Evolutionary conservation across 257 asterid genomes (phyloP), one percentile per base, ranked within the genome.

Genomic region (Eustoma russellianum): DNA sequence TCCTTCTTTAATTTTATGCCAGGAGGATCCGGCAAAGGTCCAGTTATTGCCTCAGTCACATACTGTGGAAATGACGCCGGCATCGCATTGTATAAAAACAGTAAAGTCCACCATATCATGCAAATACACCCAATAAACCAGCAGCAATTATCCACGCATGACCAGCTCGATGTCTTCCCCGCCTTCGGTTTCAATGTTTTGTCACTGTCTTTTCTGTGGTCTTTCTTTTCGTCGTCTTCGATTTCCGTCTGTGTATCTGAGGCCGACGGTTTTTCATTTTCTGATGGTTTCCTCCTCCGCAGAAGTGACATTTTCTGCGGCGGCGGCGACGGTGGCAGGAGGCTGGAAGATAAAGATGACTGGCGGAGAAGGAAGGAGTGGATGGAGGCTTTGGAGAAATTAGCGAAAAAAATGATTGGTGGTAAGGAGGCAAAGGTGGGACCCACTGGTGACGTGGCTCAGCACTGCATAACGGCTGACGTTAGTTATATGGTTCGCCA

Each of bases 21-120:
- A 0, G 96, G 96, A 16, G 96, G 93, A 59, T 88, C 96, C 46
- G 96, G 94, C 80, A 77, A 67, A 46, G 93, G 96, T 41, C 96
- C 96, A 5, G 93, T 84, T 19, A 88, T 85, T 41, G 48, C 76
- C 78, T 88, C 91, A 17, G 97, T 77, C 7, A 88, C 88, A 38
- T 78, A 88, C 55, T 85, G 95, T 1, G 97, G 95, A 40, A 88
- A 82, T 28, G 95, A 84, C 44, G 97, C 79, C 50, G 97, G 97
- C 97, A 85, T 78, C 71, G 84, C 77, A 28, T 88, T 82, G 72
- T 88, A 85, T 5, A 71, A 53, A 55, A 88, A 82, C 74, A 80
- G 35, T 18, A 88, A 68, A 43, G 65, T 66, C 97, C 95, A 88
- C 97, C 97, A 88, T 53, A 71, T 70, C 3, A 72, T 77, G 44